Base-by-base conservation (phyloP, 163 green algal species). In the Chloromonas sp. region DNA sequence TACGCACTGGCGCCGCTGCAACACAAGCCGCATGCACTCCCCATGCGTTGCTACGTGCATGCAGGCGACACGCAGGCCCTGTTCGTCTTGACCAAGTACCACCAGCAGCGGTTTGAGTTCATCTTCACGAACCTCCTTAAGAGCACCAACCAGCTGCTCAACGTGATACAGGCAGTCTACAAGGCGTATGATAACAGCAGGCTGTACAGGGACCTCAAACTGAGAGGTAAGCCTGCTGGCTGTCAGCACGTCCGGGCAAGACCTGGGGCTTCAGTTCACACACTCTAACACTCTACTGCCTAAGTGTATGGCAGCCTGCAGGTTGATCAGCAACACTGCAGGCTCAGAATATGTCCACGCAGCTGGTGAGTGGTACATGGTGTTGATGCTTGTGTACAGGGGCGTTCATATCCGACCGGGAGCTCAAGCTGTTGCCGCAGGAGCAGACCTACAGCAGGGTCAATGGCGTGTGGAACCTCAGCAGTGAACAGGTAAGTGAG, bases 391-490 rank as follows among this genome's bases (percentile, higher is more conserved):
- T 36, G 36, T 83, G n/a, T 36, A 0, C 88, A 93, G 90, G 92
- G 60, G 89, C 92, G 0, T 82, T 96, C 1, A 90, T 95, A 36
- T 57, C 85, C 5, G 90, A 94, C 71, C 88, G 92, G 2, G 91
- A 96, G 89, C 89, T 96, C 13, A 91, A 92, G 86, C 88, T 95
- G 80, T 89, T 96, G 79, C 88, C 89, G 0, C 78, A 87, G 57
- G 93, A 96, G 89, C 86, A 93, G 83, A 92, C 88, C 2, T 95
- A 92, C 90, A 94, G 91, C 89, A 83, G 83, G 61, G 91, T 93
- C 0, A 90, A 91, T 85, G 92, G 92, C 60, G 93, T 95, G 66
- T 95, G 88, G 89, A 96, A 95, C 85, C 87, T 96, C 59, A 88
- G 78, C 79, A 92, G 88, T 70, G 92, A 95, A 78, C 88, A 94